Conservation (phyloP, 176 grass and related monocot species). For the Aegilops tauschii region DNA sequence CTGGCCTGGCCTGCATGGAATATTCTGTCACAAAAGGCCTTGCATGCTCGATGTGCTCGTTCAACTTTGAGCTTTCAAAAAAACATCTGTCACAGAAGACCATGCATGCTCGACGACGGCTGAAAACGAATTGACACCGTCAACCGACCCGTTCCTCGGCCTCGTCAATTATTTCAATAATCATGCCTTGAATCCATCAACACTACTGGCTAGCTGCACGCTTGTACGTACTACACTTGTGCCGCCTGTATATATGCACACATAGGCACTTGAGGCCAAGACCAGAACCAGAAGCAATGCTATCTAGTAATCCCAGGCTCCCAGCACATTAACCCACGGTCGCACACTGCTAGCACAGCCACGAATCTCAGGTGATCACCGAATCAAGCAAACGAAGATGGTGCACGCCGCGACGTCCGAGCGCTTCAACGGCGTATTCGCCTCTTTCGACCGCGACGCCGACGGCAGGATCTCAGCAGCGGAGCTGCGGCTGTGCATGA, state of each 20-base stretch:
- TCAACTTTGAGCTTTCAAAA: too few species aligned
- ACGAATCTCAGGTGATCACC: background rate
- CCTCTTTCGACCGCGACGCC: conserved; percentile 11
- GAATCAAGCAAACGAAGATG: background rate
- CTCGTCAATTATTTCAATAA: background rate
- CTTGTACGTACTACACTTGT: too few species aligned
- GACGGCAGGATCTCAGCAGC: conserved; percentile 25
- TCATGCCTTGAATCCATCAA: background rate
- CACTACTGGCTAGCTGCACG: background rate
- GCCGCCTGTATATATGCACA: background rate
- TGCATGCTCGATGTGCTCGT: too few species aligned
- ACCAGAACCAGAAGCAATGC: background rate
- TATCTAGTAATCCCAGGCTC: too few species aligned
- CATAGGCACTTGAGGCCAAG: background rate
- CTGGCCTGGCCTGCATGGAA: too few species aligned
- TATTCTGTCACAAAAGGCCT: too few species aligned
- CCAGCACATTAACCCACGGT: background rate
- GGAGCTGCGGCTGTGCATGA: conserved; percentile 28
- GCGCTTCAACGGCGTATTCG: conserved; percentile 13
- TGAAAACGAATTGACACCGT: background rate
- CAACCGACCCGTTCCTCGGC: background rate
- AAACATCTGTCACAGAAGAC: background rate
- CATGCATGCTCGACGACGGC: background rate
- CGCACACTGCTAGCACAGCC: too few species aligned
- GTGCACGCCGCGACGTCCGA: background rate